A percentile compares a stretch with the other conserved stretches of the same genome.
Conservation (phyloP, 2,329 filamentous ascomycete genomes). For the Aureobasidium uvarum region DNA sequence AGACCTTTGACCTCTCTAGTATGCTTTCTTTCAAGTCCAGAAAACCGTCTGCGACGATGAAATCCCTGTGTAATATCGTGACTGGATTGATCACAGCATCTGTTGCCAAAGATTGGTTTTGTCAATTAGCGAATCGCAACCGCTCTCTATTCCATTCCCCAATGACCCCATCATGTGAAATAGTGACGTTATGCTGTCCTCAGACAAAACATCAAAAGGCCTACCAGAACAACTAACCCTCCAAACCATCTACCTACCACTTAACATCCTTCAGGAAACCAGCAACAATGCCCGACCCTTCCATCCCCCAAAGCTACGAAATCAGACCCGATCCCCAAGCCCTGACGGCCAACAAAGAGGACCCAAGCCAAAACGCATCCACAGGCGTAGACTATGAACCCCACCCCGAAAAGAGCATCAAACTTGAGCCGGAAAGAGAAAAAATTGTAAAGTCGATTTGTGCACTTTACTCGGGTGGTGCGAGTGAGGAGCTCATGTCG, state of each 20-base stretch:
- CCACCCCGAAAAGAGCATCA: conserved; percentile 40
- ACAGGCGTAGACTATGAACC: conserved; percentile 46
- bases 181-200: conserved; percentile 4
- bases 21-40: no score
- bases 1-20: no score
- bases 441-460: conserved; percentile 47
- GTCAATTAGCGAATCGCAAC: background rate
- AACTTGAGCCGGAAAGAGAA: conserved; percentile 40
- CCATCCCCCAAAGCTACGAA: conserved; percentile 27
- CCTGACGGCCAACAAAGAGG: conserved; percentile 34
- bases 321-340: conserved; percentile 34
- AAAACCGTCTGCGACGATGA: no score
- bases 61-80: no score
- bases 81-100: no score
- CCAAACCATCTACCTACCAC: background rate
- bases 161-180: conserved; percentile 16
- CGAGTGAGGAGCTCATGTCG: conserved; percentile 50
- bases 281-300: conserved; percentile 24
- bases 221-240: no score
- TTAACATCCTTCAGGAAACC: background rate
- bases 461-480: conserved; percentile 49
- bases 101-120: background rate
- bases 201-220: background rate
- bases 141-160: background rate
- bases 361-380: conserved; percentile 32